phyloP scores from a whole-genome alignment of 805 yeast genomes.

The Blastobotrys muscicola region DNA sequence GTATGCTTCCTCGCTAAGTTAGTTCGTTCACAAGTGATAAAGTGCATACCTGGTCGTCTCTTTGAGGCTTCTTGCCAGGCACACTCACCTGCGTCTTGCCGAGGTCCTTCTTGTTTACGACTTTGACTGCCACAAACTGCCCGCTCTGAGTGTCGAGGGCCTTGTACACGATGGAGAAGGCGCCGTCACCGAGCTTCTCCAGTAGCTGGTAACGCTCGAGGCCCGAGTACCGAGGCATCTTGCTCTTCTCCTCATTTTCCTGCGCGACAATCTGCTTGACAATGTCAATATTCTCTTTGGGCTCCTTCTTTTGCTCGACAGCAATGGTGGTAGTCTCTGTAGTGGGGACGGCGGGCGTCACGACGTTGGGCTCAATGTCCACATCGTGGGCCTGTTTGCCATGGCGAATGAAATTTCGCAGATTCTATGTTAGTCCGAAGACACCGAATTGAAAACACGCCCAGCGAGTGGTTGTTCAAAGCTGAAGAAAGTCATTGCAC shows the following conservation, averaged over 20 bases:
- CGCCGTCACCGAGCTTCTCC: constrained; percentile 57
- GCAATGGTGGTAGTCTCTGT: too few relatives aligned
- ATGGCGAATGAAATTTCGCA: constrained; percentile 53
- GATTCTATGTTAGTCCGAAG: constrained; percentile 29
- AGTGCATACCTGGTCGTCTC: constrained; percentile 7
- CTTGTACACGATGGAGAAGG: constrained; percentile 76
- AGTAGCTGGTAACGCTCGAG: constrained; percentile 28
- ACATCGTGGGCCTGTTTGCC: constrained; percentile 42
- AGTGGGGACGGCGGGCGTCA: too few relatives aligned
- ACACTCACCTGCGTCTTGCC: constrained; percentile 26
- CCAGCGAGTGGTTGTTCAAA: too few relatives aligned
- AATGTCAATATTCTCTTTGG: constrained; percentile 27
- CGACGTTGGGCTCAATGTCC: too few relatives aligned
- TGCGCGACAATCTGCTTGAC: constrained; percentile 33
- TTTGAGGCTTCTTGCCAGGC: constrained; percentile 4
- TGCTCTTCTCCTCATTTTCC: constrained; percentile 25
- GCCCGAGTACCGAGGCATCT: constrained; percentile 31
- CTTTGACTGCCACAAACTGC: constrained; percentile 60
- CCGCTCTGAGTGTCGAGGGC: constrained; percentile 42
- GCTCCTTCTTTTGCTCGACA: constrained; percentile 5
- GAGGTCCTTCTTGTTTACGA: constrained; percentile 53
- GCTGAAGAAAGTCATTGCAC: too few relatives aligned
- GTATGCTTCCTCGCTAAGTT: constrained; percentile 38
- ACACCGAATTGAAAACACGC: constrained; percentile 10
- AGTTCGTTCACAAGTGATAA: neutral